Percentiles rank a stretch among this genome's conserved stretches.
phyloP scores from a whole-genome alignment of 768 basidiomycete species.

The Fomitopsis pulvina region DNA sequence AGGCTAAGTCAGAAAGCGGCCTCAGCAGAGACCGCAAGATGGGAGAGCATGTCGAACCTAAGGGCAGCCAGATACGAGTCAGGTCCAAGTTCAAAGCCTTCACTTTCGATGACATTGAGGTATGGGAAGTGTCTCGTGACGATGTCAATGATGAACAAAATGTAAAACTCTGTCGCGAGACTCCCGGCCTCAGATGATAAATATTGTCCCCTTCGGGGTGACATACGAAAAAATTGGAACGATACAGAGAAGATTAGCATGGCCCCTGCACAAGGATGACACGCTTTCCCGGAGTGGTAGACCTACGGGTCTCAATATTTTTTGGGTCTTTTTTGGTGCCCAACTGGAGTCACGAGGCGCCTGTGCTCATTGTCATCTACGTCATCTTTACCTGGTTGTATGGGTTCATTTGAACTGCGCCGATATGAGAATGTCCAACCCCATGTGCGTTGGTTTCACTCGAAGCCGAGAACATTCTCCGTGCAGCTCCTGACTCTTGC shows the following conservation, averaged over 20 bases:
- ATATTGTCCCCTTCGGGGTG: conserved; percentile 75
- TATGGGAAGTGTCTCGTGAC: not conserved
- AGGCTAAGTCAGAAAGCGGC: too few species aligned
- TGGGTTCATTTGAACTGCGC: not conserved
- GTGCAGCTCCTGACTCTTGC: not conserved
- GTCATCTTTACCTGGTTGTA: too few species aligned
- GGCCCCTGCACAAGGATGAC: conserved; percentile 99
- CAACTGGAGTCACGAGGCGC: too few species aligned
- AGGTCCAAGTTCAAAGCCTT: too few species aligned
- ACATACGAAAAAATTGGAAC: conserved; percentile 99
- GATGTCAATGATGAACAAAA: not conserved
- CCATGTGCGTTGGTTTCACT: conserved; percentile 16
- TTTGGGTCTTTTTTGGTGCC: not conserved
- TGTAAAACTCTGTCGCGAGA: not conserved
- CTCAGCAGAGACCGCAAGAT: too few species aligned
- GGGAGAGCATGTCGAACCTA: too few species aligned
- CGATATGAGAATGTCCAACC: conserved; percentile 13
- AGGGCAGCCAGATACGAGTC: too few species aligned
- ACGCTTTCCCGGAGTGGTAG: conserved; percentile 94
- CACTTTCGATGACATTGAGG: too few species aligned
- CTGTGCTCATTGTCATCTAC: too few species aligned
- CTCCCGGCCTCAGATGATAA: too few species aligned
- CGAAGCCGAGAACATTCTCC: not conserved
- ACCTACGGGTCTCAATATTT: conserved; percentile 38
- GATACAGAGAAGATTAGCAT: conserved; percentile 99